A percentile compares a stretch with the other conserved stretches of the same genome.
These are phyloP conservation scores for Gossypium herbaceum DNA, from an alignment of 345 rosid genomes.

Conservation along the genomic window DNA sequence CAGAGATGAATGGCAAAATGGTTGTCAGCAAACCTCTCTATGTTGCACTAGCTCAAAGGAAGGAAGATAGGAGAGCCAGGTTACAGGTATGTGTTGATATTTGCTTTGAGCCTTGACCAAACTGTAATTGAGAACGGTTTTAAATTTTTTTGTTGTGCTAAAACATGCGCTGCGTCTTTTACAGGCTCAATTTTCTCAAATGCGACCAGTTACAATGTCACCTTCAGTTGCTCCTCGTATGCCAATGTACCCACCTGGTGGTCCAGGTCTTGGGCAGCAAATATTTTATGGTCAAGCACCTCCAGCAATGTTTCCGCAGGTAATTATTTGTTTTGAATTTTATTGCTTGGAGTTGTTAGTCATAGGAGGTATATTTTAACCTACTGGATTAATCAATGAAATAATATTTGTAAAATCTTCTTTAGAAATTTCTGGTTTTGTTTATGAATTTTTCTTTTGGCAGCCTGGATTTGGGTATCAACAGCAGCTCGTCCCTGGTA, in stretches of 20 bases:
- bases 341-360: background rate
- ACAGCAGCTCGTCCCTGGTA: slow-evolving; percentile 79
- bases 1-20: slow-evolving; percentile 67
- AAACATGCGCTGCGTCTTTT: background rate
- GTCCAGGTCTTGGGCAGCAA: slow-evolving; percentile 70
- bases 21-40: slow-evolving; percentile 65
- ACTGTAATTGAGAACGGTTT: background rate
- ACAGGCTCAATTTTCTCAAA: slow-evolving; percentile 78
- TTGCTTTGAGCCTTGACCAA: background rate
- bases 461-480: slow-evolving; percentile 84
- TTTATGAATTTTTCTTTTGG: background rate
- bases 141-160: background rate
- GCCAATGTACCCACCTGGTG: slow-evolving; percentile 73
- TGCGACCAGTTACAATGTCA: slow-evolving; percentile 54
- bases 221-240: slow-evolving; percentile 57
- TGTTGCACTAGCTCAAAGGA: slow-evolving; percentile 75
- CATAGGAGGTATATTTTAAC: slow-evolving; percentile 3
- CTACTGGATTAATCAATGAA: background rate
- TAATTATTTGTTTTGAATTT: slow-evolving; percentile 13
- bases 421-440: background rate
- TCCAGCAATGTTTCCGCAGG: slow-evolving; percentile 65
- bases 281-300: slow-evolving; percentile 75
- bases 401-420: background rate
- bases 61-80: slow-evolving; percentile 77
- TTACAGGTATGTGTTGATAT: slow-evolving; percentile 45